Evolutionary conservation across 768 basidiomycete species (phyloP).

Genomic region (Holtermannia corniformis): DNA sequence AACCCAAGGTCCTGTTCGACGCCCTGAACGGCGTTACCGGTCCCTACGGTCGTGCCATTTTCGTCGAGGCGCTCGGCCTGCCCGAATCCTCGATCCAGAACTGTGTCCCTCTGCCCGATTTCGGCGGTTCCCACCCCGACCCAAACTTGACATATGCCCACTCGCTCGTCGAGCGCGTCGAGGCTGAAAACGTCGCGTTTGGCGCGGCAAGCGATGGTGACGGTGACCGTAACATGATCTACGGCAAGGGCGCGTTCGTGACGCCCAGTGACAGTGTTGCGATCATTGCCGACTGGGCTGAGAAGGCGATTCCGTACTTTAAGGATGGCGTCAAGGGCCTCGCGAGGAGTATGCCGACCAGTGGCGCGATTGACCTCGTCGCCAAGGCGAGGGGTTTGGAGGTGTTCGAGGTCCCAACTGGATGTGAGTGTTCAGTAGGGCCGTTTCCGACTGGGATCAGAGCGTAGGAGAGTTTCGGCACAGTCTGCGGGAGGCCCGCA

Average conservation of each 20-base stretch:
- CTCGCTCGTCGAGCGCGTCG: slow-evolving; percentile 82
- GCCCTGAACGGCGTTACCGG: slow-evolving; percentile 95
- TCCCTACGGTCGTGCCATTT: slow-evolving; percentile 82
- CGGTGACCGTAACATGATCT: slow-evolving; percentile 99
- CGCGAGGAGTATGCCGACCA: slow-evolving; percentile 95
- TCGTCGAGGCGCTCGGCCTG: slow-evolving; percentile 73
- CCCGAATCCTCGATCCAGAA: slow-evolving; percentile 76
- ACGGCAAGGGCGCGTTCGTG: slow-evolving; percentile 94
- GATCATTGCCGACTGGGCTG: slow-evolving; percentile 92
- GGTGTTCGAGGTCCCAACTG: slow-evolving; percentile 93
- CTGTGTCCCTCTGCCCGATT: slow-evolving; percentile 82
- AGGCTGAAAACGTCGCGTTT: slow-evolving; percentile 72
- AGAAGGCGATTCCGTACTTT: slow-evolving; percentile 43
- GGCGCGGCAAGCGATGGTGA: slow-evolving; percentile 97
- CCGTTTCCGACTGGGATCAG: no score
- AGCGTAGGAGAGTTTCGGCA: no score
- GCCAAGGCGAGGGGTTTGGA: slow-evolving; percentile 88
- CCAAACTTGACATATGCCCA: slow-evolving; percentile 98
- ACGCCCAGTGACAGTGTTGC: slow-evolving; percentile 97
- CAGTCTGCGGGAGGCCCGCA: no score
- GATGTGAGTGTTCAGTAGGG: no score
- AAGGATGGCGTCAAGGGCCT: slow-evolving; percentile 86
- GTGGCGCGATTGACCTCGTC: slow-evolving; percentile 90
- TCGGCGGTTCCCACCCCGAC: slow-evolving; percentile 96
- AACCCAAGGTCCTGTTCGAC: slow-evolving; percentile 75